Evolutionary conservation across 164 flowering plant species (phyloP).

Genomic region (Saururus chinensis): DNA sequence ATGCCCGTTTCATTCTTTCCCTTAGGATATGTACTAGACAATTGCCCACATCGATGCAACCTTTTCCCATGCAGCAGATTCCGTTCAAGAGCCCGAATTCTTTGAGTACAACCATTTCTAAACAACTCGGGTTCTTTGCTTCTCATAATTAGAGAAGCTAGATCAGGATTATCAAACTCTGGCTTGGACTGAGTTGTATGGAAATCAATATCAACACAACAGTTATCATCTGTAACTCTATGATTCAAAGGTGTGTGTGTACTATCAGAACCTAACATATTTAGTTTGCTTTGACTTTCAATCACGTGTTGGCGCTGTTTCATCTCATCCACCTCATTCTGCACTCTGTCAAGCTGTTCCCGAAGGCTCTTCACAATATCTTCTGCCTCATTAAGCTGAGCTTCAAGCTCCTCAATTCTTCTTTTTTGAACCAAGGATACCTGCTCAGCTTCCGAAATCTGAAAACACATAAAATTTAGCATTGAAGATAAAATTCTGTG

Average conservation of each 20-base stretch:
- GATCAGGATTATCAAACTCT: constrained; percentile 23
- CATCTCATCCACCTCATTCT: constrained; percentile 38
- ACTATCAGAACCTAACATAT: constrained; percentile 12
- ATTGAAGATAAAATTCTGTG: not conserved
- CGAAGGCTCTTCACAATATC: constrained; percentile 64
- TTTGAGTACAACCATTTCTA: constrained; percentile 69
- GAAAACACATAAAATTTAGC: not conserved
- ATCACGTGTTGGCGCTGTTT: constrained; percentile 13
- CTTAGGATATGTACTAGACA: constrained; percentile 10
- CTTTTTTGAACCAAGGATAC: constrained; percentile 41
- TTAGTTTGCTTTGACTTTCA: constrained; percentile 8
- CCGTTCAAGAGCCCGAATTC: constrained; percentile 60
- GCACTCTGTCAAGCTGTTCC: constrained; percentile 43
- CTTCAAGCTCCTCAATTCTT: constrained; percentile 79
- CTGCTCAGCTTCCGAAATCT: constrained; percentile 48
- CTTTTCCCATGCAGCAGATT: constrained; percentile 23
- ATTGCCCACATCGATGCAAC: constrained; percentile 24
- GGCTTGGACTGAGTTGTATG: constrained; percentile 4
- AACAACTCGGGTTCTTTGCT: constrained; percentile 53
- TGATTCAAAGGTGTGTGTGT: constrained; percentile 12
- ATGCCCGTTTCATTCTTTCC: constrained; percentile 13
- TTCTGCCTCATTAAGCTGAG: constrained; percentile 80
- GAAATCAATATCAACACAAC: constrained; percentile 6
- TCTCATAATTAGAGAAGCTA: constrained; percentile 49
- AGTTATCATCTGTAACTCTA: constrained; percentile 10